Evolutionary conservation across 1,284 basidiomycete species (phyloP).

Genomic region (Ustilago nuda): DNA sequence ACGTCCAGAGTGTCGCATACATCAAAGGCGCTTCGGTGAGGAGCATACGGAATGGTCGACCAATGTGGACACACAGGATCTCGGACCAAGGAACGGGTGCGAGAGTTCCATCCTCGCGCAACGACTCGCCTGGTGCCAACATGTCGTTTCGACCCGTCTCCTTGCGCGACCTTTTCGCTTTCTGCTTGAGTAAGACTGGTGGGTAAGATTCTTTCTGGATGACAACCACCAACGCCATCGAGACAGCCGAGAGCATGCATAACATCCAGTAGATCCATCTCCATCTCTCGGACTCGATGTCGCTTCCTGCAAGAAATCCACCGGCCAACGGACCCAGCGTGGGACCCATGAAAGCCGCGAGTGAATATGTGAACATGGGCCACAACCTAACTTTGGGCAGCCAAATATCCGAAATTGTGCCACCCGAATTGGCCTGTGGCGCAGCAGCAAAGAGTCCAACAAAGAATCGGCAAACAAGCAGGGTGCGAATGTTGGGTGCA

Average conservation of each 20-base stretch:
- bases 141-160: conserved; percentile 27
- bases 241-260: conserved; percentile 32
- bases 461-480: conserved; percentile 51
- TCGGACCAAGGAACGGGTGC: conserved; percentile 27
- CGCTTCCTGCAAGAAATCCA: conserved; percentile 33
- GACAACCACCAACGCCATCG: conserved; percentile 23
- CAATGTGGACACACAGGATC: conserved; percentile 36
- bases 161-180: conserved; percentile 14
- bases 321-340: conserved; percentile 36
- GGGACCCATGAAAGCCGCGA: conserved; percentile 49
- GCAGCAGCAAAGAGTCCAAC: conserved; percentile 54
- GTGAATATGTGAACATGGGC: conserved; percentile 53
- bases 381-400: conserved; percentile 29
- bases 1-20: conserved; percentile 47
- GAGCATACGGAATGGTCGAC: conserved; percentile 45
- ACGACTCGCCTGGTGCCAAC: conserved; percentile 24
- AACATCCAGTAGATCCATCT: conserved; percentile 49
- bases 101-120: conserved; percentile 14
- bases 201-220: conserved; percentile 48
- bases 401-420: conserved; percentile 47
- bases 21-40: conserved; percentile 44
- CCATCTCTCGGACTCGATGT: conserved; percentile 28
- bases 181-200: conserved; percentile 43
- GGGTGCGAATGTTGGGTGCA: conserved; percentile 38
- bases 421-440: conserved; percentile 40